Base-by-base conservation (phyloP, 176 grass and related monocot genomes). In the Neostapfia colusana region DNA sequence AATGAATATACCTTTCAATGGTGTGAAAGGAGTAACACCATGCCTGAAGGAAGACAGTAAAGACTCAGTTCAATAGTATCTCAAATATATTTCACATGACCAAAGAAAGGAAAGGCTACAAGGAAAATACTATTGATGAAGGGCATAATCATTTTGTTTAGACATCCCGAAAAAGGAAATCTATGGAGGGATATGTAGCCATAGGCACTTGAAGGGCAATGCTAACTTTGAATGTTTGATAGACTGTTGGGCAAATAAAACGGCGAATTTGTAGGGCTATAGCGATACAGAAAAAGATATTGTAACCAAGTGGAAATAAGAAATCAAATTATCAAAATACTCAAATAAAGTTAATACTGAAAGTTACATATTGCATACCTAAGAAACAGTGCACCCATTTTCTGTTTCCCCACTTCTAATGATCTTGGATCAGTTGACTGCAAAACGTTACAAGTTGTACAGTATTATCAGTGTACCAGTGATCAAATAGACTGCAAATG, bases 1-100 rank as follows among this genome's bases (percentile, higher is more conserved):
- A 66, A 94, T 86, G 45, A 98, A 77, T 68, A 98, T 0, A 83
- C 91, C 95, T 66, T 90, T 94, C 50, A 94, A 72, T n/a, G 91
- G 89, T 63, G 91, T 78, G 13, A 98, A 88, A 73, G 91, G 95
- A 79, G 87, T 91, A 41, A 92, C 89, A 5, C 87, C 85, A 70
- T 77, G 64, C 77, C 95, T 98, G 71, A 70, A 68, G 12, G 39
- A 12, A 83, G 69, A 79, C 15, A 83, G 12, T 20, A 25, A 75
- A 20, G 7, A 72, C 44, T 72, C 27, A 80, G 60, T 53, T 11
- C 14, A 63, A 56, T 54, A 36, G 21, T 18, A 62, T 63, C 2
- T 44, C 7, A 10, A 42, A 21, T 43, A 65, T 8, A 34, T 15
- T 20, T 73, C 59, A 16, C 40, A 25, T 43, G 21, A 49, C 28